Evolutionary conservation across 768 basidiomycete genomes (phyloP).

Genomic region (Chalciporus sphaerocephalus): DNA sequence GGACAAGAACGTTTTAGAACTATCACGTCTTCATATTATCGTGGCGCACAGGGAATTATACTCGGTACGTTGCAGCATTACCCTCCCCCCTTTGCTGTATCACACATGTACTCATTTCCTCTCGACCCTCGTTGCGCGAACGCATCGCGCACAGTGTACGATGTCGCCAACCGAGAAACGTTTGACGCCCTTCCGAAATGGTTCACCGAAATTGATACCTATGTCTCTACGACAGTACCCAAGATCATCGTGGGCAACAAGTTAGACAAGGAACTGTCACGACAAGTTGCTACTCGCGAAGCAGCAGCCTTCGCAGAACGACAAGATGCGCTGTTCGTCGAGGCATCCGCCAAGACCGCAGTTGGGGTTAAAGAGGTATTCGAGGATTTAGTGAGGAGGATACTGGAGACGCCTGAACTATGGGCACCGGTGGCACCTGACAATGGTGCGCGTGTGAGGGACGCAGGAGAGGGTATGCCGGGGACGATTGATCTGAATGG

Average conservation of each 20-base stretch:
- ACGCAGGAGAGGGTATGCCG: conserved; percentile 34
- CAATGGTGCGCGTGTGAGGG: conserved; percentile 5
- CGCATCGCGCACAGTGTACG: conserved; percentile 65
- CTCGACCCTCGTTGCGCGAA: neutral
- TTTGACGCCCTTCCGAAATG: conserved; percentile 94
- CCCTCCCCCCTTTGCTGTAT: too few relatives aligned
- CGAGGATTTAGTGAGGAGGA: conserved; percentile 72
- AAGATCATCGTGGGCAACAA: conserved; percentile 96
- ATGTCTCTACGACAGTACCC: conserved; percentile 78
- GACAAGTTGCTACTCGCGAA: conserved; percentile 78
- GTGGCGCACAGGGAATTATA: conserved; percentile 81
- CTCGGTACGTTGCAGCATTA: conserved; percentile 41
- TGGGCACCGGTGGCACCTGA: conserved; percentile 48
- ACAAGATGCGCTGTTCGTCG: conserved; percentile 83
- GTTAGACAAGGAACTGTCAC: conserved; percentile 93
- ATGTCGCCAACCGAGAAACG: conserved; percentile 87
- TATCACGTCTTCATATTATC: conserved; percentile 92
- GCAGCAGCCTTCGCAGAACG: conserved; percentile 75
- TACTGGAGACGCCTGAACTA: conserved; percentile 77
- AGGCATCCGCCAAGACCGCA: conserved; percentile 90
- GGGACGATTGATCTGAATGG: conserved; percentile 37
- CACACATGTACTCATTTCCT: neutral
- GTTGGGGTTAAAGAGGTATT: conserved; percentile 77
- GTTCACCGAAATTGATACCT: conserved; percentile 91
- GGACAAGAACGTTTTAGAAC: conserved; percentile 97